phyloP scores from a whole-genome alignment of 139 green algal genomes.

The Picochlorum sp. region DNA sequence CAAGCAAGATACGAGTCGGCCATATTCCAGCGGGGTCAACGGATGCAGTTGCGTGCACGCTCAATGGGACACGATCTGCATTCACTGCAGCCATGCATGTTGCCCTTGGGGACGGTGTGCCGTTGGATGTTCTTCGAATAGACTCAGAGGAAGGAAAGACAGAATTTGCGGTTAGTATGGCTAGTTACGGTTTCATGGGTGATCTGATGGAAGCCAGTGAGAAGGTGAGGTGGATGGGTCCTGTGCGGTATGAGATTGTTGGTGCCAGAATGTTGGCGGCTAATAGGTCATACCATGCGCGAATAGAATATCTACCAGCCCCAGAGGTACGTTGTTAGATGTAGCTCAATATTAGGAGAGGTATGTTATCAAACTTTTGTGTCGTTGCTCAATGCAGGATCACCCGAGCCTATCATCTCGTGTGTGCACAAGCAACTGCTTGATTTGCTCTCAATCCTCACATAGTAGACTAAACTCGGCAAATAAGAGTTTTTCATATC shows the following conservation, averaged over 20 bases:
- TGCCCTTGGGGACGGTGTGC: constrained; percentile 65
- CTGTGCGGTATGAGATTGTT: constrained; percentile 41
- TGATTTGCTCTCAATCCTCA: background rate
- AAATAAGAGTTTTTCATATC: background rate
- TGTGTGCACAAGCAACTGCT: constrained; percentile 4
- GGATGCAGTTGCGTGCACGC: constrained; percentile 74
- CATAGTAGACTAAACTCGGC: background rate
- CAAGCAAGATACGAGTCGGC: constrained; percentile 51
- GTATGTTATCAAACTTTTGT: no score
- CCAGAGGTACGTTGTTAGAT: constrained; percentile 5
- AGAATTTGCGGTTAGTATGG: constrained; percentile 35
- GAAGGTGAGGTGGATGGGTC: constrained; percentile 59
- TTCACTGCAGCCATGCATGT: constrained; percentile 75
- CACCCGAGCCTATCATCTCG: constrained; percentile 1
- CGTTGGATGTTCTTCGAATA: constrained; percentile 71
- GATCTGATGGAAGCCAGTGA: constrained; percentile 69
- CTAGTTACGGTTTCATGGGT: constrained; percentile 73
- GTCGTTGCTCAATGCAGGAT: background rate
- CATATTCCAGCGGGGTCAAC: constrained; percentile 81
- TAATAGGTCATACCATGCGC: constrained; percentile 17
- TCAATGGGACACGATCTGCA: constrained; percentile 66
- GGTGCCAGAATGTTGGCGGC: constrained; percentile 31
- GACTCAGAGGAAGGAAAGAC: constrained; percentile 18
- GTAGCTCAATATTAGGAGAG: background rate
- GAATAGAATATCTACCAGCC: constrained; percentile 18